Evolutionary conservation across 2,329 filamentous ascomycete species (phyloP), one percentile per base, ranked within the genome.

Genomic region (Exophiala viscosa): DNA sequence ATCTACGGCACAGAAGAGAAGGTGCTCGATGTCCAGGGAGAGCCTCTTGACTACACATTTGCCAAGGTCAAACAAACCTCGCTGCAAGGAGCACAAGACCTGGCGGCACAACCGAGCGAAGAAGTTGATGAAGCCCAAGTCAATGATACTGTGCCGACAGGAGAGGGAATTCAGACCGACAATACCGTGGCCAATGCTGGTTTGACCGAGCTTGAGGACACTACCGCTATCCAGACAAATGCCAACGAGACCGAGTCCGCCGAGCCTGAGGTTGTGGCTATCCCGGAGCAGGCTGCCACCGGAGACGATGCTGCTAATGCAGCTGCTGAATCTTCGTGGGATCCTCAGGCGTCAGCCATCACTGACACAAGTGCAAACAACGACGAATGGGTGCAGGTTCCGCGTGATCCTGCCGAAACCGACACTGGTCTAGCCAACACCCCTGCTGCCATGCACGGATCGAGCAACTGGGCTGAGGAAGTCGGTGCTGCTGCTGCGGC

Each of bases 391-490:
- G 86, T 95, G 55, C 83, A 90, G 67, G 76, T 88, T 40, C 83
- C 88, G 46, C 83, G 86, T 51, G 82, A 91, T 65, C 80, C 85
- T 42, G 73, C 82, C 46, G 90, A 95, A 76, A 85, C 86, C 4
- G 88, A 93, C 57, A 82, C 78, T 34, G 83, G 82, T 34, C 67
- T 82, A 38, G 72, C 77, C 42, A 81, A 82, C 20, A 83, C 81
- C n/a, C 80, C 83, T 42, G 83, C 81, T 5, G 73, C 74, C 7
- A 69, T 73, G 35, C 63, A 68, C 14, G 77, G 78, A 64, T 76
- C 77, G 28, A 83, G 86, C 66, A 90, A 85, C 64, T 95, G 88
- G 88, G 88, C 88, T 20, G 90, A 95, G 64, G 88, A 93, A 55
- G 81, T 87, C 62, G 82, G 86, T 14, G 81, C 84, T 54, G 69